A percentile compares a stretch with the other conserved stretches of the same genome.
Evolutionary conservation across 306 rosid genomes (phyloP).

Genomic region (Prosopis cineraria): DNA sequence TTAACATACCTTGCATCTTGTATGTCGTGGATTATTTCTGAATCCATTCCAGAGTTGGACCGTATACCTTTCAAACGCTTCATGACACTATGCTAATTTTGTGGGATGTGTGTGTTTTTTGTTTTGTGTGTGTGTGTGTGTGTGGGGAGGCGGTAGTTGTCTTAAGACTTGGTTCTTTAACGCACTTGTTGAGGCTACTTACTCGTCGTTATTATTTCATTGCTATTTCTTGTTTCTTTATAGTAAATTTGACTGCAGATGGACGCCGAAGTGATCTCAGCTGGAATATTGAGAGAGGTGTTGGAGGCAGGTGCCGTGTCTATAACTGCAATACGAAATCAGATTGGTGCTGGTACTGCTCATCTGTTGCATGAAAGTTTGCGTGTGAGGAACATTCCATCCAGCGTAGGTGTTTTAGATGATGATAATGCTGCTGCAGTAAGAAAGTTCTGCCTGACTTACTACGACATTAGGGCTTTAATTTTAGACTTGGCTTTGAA

Average conservation of each 20-base stretch:
- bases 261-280: constrained; percentile 94
- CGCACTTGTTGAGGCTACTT: constrained; percentile 6
- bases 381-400: constrained; percentile 59
- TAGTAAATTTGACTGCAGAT: constrained; percentile 55
- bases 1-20: background rate
- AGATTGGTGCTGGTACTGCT: constrained; percentile 68
- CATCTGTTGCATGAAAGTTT: constrained; percentile 75
- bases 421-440: constrained; percentile 74
- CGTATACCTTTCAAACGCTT: background rate
- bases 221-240: constrained; percentile 42
- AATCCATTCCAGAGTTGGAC: background rate
- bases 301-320: constrained; percentile 58
- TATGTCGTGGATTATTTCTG: background rate
- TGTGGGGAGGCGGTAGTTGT: too few relatives aligned
- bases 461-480: constrained; percentile 83
- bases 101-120: too few relatives aligned
- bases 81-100: background rate
- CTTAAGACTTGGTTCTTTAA: background rate
- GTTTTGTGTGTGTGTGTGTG: too few relatives aligned
- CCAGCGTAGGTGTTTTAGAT: constrained; percentile 59
- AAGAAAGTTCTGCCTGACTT: constrained; percentile 78
- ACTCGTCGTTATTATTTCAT: constrained; percentile 22
- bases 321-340: constrained; percentile 50
- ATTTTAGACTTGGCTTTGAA: constrained; percentile 70
- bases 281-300: constrained; percentile 71